Percentiles rank a stretch among this genome's conserved stretches.
Evolutionary conservation across 2,329 filamentous ascomycete genomes (phyloP).

Genomic region (Aspergillus pseudoviridinutans): DNA sequence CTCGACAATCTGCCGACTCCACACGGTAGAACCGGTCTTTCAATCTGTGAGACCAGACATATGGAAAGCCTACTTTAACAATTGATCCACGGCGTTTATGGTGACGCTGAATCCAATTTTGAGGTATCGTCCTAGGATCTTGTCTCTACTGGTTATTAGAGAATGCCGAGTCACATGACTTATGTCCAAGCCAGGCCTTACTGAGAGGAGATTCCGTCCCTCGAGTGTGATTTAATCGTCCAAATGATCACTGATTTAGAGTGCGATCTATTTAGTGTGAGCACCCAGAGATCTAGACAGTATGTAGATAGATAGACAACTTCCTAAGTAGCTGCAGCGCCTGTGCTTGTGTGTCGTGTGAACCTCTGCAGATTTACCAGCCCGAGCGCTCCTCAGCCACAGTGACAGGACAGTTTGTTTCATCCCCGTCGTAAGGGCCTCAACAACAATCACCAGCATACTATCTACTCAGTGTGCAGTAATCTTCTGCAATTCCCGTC

Average conservation of each 20-base stretch:
- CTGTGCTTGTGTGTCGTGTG: not conserved
- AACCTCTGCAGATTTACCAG: not conserved
- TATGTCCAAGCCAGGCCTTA: not conserved
- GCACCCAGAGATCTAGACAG: not conserved
- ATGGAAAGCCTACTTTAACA: not conserved
- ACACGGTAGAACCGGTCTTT: not conserved
- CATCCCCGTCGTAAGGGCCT: not conserved
- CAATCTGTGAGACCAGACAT: not conserved
- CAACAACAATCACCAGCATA: not conserved
- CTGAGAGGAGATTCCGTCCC: not conserved
- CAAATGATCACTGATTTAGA: not conserved
- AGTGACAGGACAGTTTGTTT: conserved; percentile 1
- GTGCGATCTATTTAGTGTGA: not conserved
- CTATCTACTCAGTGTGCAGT: not conserved
- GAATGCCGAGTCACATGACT: not conserved
- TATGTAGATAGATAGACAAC: not conserved
- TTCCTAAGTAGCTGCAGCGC: not conserved
- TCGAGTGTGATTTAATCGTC: no score
- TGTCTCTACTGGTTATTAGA: not conserved
- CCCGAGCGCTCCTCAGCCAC: conserved; percentile 18
- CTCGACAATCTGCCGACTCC: not conserved
- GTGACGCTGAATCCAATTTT: not conserved
- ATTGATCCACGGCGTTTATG: not conserved
- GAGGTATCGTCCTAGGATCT: not conserved
- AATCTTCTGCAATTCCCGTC: not conserved